Evolutionary conservation across 2,329 filamentous ascomycete genomes (phyloP).

Genomic region (Metarhizium brunneum): DNA sequence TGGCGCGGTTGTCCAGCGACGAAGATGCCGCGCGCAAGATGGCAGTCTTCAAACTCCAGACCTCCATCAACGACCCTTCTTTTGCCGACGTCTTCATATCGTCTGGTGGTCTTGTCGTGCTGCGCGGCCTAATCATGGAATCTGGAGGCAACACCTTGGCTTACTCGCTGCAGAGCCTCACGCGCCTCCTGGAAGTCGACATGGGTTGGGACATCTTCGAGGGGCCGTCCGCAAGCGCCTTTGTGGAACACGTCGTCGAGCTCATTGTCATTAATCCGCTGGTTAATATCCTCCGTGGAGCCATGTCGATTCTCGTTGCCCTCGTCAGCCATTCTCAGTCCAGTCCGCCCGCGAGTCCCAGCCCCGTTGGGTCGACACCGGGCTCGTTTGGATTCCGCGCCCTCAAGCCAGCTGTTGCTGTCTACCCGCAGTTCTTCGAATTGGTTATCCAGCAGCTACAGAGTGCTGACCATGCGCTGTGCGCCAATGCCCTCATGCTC

Average conservation of each 20-base stretch:
- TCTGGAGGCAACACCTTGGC: conserved; percentile 90
- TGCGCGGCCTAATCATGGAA: conserved; percentile 75
- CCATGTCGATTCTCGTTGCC: conserved; percentile 92
- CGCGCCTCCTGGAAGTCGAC: conserved; percentile 82
- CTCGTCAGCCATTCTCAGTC: conserved; percentile 80
- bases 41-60: conserved; percentile 97
- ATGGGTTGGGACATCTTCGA: conserved; percentile 94
- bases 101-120: conserved; percentile 71
- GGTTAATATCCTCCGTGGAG: conserved; percentile 92
- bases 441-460: conserved; percentile 86
- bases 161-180: conserved; percentile 85
- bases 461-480: conserved; percentile 89
- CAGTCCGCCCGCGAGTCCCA: conserved; percentile 23
- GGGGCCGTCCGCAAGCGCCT: conserved; percentile 49
- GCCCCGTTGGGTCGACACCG: conserved; percentile 27
- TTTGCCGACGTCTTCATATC: conserved; percentile 96
- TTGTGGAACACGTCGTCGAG: conserved; percentile 73
- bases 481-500: conserved; percentile 88
- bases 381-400: conserved; percentile 80
- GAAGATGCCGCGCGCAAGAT: conserved; percentile 94
- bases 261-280: conserved; percentile 90
- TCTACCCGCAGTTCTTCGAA: conserved; percentile 89
- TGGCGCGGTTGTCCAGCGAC: conserved; percentile 55
- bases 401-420: conserved; percentile 81
- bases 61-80: conserved; percentile 86